A percentile compares a stretch with the other conserved stretches of the same genome.
Conservation (phyloP, 2,329 filamentous ascomycete species). For the Penicillium sumatraense region DNA sequence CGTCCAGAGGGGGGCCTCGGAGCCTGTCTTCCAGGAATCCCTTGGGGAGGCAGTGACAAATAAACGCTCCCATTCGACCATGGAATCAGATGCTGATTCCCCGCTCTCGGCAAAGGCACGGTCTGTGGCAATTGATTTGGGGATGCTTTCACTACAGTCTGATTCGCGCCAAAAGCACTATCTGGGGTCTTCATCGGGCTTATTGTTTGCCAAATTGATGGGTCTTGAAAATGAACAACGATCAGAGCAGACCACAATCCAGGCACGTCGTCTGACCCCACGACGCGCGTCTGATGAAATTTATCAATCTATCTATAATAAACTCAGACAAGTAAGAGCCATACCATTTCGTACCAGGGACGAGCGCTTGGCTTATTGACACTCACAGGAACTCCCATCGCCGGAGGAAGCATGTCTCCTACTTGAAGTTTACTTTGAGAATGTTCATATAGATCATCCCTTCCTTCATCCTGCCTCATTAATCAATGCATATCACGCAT, state of each 20-base stretch:
- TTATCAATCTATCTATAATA: slow-evolving; percentile 13
- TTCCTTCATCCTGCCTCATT: slow-evolving; percentile 34
- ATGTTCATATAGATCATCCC: slow-evolving; percentile 37
- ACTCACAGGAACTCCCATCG: slow-evolving; percentile 26
- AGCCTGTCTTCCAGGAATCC: not conserved
- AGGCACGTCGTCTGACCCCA: not conserved
- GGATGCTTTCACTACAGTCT: slow-evolving; percentile 44
- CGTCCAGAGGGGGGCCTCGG: not conserved
- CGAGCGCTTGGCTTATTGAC: not conserved
- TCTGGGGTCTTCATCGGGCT: slow-evolving; percentile 44
- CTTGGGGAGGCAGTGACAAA: not conserved
- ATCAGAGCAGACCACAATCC: not conserved
- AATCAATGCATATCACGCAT: slow-evolving; percentile 28
- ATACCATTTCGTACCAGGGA: not conserved
- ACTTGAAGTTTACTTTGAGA: slow-evolving; percentile 30
- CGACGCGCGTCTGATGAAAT: not conserved
- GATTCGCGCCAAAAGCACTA: slow-evolving; percentile 45
- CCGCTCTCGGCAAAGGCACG: slow-evolving; percentile 29
- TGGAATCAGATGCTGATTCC: slow-evolving; percentile 18
- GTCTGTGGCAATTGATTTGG: slow-evolving; percentile 41
- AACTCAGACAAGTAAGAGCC: slow-evolving; percentile 9
- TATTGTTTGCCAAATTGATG: slow-evolving; percentile 38
- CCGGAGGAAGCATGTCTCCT: slow-evolving; percentile 30
- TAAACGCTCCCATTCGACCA: slow-evolving; percentile 22
- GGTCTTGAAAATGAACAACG: slow-evolving; percentile 14